Evolutionary conservation across 805 yeast species (phyloP).

Genomic region (Lipomyces japonicus): DNA sequence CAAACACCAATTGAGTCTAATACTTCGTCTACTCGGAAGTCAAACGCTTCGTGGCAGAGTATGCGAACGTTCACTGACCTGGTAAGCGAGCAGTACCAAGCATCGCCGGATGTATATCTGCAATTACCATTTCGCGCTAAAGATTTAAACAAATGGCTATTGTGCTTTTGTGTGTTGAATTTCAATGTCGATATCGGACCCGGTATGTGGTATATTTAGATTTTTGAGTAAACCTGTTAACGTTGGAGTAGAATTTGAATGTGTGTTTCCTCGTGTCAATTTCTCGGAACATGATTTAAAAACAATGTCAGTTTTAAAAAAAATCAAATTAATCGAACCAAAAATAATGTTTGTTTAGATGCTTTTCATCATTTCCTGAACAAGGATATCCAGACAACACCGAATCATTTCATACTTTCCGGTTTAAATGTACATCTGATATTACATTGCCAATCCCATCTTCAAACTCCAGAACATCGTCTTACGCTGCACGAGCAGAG

Average conservation of each 20-base stretch:
- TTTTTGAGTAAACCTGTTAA: background rate
- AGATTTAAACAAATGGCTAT: conserved; percentile 18
- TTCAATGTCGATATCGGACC: conserved; percentile 27
- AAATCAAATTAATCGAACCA: background rate
- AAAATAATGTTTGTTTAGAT: background rate
- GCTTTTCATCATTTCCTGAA: conserved; percentile 28
- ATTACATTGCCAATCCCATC: conserved; percentile 14
- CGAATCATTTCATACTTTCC: conserved; percentile 22
- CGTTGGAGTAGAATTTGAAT: conserved; percentile 19
- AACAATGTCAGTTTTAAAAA: conserved; percentile 15
- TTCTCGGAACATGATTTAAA: conserved; percentile 23
- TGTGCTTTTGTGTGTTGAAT: conserved; percentile 24
- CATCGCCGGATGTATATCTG: conserved; percentile 6
- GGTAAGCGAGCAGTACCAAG: conserved; percentile 4
- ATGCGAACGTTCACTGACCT: conserved; percentile 17
- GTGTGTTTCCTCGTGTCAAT: conserved; percentile 22
- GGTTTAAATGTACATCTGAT: conserved; percentile 15
- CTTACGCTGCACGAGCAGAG: conserved; percentile 1
- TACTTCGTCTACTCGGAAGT: no score
- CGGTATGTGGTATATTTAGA: background rate
- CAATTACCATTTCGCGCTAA: conserved; percentile 10
- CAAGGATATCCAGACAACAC: conserved; percentile 21
- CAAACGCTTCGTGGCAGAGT: background rate
- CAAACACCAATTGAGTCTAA: no score
- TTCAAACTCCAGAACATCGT: conserved; percentile 3